A percentile compares a stretch with the other conserved stretches of the same genome.
phyloP scores from a whole-genome alignment of 2,329 filamentous ascomycete genomes.

The Nannizzia gypsea region DNA sequence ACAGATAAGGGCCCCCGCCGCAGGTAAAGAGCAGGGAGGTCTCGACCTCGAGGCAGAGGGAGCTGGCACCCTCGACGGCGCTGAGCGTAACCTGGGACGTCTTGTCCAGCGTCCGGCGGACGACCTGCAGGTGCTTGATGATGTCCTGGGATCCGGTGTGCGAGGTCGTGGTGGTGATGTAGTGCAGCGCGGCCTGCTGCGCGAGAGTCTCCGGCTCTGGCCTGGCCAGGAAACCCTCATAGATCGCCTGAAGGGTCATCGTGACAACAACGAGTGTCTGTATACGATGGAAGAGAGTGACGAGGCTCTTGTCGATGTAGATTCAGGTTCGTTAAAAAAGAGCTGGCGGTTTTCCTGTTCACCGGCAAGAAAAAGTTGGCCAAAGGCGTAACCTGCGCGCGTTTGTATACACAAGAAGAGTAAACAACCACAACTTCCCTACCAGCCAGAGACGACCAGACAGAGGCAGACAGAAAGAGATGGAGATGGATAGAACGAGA shows the following conservation, averaged over 20 bases:
- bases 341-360: too few species aligned
- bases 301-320: neutral
- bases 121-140: slow-evolving; percentile 63
- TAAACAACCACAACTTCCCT: neutral
- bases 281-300: neutral
- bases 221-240: slow-evolving; percentile 60
- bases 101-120: slow-evolving; percentile 66
- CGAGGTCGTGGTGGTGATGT: slow-evolving; percentile 76
- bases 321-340: too few species aligned
- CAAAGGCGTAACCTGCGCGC: neutral
- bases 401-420: neutral
- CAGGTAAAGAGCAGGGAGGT: slow-evolving; percentile 70
- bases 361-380: neutral
- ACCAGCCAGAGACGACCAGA: neutral
- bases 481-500: too few species aligned
- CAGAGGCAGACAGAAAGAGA: too few species aligned
- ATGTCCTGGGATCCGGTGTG: slow-evolving; percentile 62
- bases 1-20: slow-evolving; percentile 76
- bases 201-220: slow-evolving; percentile 54
- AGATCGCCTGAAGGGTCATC: slow-evolving; percentile 40
- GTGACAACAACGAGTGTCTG: neutral
- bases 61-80: slow-evolving; percentile 57
- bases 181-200: slow-evolving; percentile 60
- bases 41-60: slow-evolving; percentile 65
- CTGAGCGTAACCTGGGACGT: slow-evolving; percentile 67